Evolutionary conservation across 805 yeast species (phyloP).

Genomic region (Priceomyces melissophilus): DNA sequence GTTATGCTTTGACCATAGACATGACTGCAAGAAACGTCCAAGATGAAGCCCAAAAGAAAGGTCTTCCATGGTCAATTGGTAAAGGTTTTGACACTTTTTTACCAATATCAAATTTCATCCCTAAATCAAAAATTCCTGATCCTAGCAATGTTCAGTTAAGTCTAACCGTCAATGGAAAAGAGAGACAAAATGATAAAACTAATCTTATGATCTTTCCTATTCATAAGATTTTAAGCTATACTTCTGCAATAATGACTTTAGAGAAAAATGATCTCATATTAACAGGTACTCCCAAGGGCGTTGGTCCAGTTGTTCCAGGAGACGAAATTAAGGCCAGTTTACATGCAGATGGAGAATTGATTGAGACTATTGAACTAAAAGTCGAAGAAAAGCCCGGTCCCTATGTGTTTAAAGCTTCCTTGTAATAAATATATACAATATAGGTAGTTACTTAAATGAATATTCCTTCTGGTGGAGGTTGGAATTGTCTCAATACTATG

Average conservation of each 20-base stretch:
- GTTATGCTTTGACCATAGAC: conserved; percentile 88
- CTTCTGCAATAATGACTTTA: conserved; percentile 87
- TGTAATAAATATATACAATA: conserved; percentile 3
- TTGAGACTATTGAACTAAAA: conserved; percentile 52
- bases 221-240: conserved; percentile 71
- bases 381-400: conserved; percentile 54
- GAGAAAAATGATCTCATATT: conserved; percentile 87
- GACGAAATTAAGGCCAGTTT: conserved; percentile 69
- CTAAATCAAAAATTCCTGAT: conserved; percentile 61
- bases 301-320: conserved; percentile 79
- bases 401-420: conserved; percentile 33
- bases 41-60: conserved; percentile 88
- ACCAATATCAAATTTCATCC: conserved; percentile 76
- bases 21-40: conserved; percentile 96
- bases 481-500: conserved; percentile 55
- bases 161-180: conserved; percentile 66
- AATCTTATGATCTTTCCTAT: conserved; percentile 85
- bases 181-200: conserved; percentile 72
- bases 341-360: conserved; percentile 49
- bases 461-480: conserved; percentile 39
- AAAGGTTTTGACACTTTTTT: conserved; percentile 96
- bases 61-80: conserved; percentile 94
- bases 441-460: conserved; percentile 20
- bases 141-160: conserved; percentile 67
- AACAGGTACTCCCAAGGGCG: conserved; percentile 98